Base-by-base conservation (phyloP, 2,329 filamentous ascomycete genomes). In the Fonsecaea erecta region DNA sequence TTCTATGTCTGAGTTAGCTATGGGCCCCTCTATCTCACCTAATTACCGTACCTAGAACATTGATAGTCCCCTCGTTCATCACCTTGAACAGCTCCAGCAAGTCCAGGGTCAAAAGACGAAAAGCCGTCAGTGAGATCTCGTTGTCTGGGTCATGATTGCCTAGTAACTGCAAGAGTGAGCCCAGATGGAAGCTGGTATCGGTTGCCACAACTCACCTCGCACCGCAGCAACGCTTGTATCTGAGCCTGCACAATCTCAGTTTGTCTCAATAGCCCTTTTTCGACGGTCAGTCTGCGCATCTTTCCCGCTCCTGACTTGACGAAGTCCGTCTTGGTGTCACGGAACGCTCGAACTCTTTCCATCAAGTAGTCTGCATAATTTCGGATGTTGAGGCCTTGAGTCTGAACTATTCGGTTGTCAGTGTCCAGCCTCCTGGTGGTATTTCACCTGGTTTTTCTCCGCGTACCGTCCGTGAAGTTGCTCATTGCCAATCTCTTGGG, bases 31-130 rank as follows among this genome's bases (percentile, higher is more conserved):
- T 73, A 66, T 65, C 52, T 43, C 62, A 43, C 51, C 16, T 32
- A 9, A 8, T 43, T 52, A 4, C 74, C 87, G 70, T 82, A 96
- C 94, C 92, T 63, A 99, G 82, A 65, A 99, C 92, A 77, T 96
- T 97, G 79, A 99, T 99, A 75, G 97, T 91, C 55, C 92, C 95
- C 79, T 97, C 93, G 75, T 99, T 99, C 80, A 97, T 90, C 53
- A 95, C 92, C 74, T 96, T 93, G 80, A 97, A 99, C 61, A 99
- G 82, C 14, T 91, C 88, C 66, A 99, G 79, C 40, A 99, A 83
- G 77, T 99, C 95, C 73, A 97, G 83, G 21, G 96, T 96, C 60
- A 99, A 82, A 68, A 99, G 83, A 64, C 95, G 87, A 75, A 98
- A 99, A 30, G 96, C 93, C 9, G 92, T 96, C 71, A 98, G 85